phyloP scores from a whole-genome alignment of 192 early-diverging fungal species.

The Podila minutissima region DNA sequence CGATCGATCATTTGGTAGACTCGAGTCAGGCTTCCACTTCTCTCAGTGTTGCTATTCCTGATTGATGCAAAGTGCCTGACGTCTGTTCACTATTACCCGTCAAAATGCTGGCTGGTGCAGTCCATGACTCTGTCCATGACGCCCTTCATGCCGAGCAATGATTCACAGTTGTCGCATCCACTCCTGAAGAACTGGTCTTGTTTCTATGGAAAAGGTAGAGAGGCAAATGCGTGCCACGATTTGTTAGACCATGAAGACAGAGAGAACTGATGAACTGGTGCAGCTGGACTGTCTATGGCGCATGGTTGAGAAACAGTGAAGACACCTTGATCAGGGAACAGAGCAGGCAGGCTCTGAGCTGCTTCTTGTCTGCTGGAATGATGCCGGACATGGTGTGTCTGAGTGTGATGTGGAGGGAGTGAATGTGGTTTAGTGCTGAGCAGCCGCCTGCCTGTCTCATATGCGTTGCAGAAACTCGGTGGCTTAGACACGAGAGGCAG shows the following conservation, averaged over 20 bases:
- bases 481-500: not conserved
- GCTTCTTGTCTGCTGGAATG: conserved; percentile 55
- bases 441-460: not conserved
- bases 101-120: conserved; percentile 82
- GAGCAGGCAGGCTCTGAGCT: conserved; percentile 82
- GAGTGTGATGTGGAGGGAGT: not conserved
- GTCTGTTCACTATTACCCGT: conserved; percentile 62
- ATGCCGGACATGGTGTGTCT: conserved; percentile 39
- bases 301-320: conserved; percentile 5
- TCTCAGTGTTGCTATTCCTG: not conserved
- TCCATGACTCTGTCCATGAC: conserved; percentile 70
- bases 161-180: conserved; percentile 89
- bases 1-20: too few relatives aligned
- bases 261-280: not conserved
- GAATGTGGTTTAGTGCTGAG: not conserved
- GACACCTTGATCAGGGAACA: conserved; percentile 80
- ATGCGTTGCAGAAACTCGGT: not conserved
- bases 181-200: conserved; percentile 70
- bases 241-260: not conserved
- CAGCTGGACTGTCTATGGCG: not conserved
- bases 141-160: conserved; percentile 73
- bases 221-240: not conserved
- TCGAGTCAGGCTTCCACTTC: too few relatives aligned
- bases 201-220: conserved; percentile 53
- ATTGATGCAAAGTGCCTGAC: not conserved